Evolutionary conservation across 495 filamentous ascomycete genomes (phyloP), one percentile per base, ranked within the genome.

Genomic region (Parachaetomium inaequale): DNA sequence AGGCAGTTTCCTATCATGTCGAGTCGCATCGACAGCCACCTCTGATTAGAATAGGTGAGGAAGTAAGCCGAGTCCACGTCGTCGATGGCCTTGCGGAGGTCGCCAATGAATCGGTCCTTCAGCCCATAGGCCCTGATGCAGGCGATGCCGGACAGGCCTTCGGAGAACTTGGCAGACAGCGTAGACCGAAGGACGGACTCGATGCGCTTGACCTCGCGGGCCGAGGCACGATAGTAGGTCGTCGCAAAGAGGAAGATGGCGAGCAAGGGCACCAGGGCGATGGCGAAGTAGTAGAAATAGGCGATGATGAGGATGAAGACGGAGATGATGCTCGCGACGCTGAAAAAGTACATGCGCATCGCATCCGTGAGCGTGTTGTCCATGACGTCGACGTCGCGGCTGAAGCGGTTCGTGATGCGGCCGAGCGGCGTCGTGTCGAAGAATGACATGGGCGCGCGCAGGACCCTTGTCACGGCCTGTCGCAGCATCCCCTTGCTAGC

Each of bases 351-450:
- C 84, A 96, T 95, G 61, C 94, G 84, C 79, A 98, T 91, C 8
- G 91, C 87, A 69, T 97, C 94, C 0, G 88, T 87, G 10, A 97
- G 79, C 46, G 84, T 92, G 72, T 96, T 97, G 73, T 98, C 94
- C 92, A 98, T 95, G 34, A 89, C 88, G 68, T 96, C 89, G 49
- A 97, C 87, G 73, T 98, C 94, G 68, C 93, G 91, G 4, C 92
- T 93, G 76, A 98, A 98, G 23, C 94, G 89, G 70, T 98, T 98
- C 10, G 92, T 94, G 70, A 98, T 96, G 26, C 94, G 87, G n/a
- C 94, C 94, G 0, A 97, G 70, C 1, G 94, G 94, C 0, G 94
- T 98, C 0, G 93, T 97, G 66, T 97, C 94, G 78, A 98, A 97
- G 79, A 98, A 98, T 4, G 88, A 87, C 92, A 98, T 96, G 0